Base-by-base conservation (phyloP, 805 yeast genomes). In the Monosporozyma solicola region DNA sequence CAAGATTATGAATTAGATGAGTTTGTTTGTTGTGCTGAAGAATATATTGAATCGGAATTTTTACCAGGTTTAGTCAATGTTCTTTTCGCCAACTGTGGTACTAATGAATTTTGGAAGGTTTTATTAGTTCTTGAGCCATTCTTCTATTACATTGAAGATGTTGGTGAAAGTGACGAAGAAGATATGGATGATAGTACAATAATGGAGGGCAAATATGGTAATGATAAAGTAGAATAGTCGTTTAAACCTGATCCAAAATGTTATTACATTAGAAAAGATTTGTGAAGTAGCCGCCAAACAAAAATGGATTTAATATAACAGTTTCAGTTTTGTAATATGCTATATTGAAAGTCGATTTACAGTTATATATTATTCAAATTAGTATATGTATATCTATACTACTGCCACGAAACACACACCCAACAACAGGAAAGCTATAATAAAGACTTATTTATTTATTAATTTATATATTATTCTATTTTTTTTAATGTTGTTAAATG, bases 11-110 rank as follows among this genome's bases (percentile, higher is more conserved):
- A 68, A 53, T 49, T 69, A 24, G 71, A 67, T 51, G 70, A 68
- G 51, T 69, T 69, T 59, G 72, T 69, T 3, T 63, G 68, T 45
- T 66, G 70, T 50, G 72, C 72, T 2, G 72, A 69, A 45, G 70
- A 67, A 51, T 69, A 68, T 50, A 68, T 68, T 41, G 72, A 69
- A 55, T 53, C 64, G 13, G 68, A 64, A 50, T 69, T 62, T 54
- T 54, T 68, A 35, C 72, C 72, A 9, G 60, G 64, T 20, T 56
- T 69, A 44, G 62, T 68, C 6, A 62, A 65, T 25, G 66, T 68
- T 20, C 50, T 69, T 9, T 67, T 66, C 43, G 57, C 56, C 9
- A 67, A 68, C 41, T 62, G 69, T 43, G 67, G 66, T 4, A 51
- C 64, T n/a, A 43, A 33, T 6, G 51, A 59, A 41, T 68, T 68